Base-by-base conservation (phyloP, 306 rosid genomes). In the Trichosanthes cucumerina region DNA sequence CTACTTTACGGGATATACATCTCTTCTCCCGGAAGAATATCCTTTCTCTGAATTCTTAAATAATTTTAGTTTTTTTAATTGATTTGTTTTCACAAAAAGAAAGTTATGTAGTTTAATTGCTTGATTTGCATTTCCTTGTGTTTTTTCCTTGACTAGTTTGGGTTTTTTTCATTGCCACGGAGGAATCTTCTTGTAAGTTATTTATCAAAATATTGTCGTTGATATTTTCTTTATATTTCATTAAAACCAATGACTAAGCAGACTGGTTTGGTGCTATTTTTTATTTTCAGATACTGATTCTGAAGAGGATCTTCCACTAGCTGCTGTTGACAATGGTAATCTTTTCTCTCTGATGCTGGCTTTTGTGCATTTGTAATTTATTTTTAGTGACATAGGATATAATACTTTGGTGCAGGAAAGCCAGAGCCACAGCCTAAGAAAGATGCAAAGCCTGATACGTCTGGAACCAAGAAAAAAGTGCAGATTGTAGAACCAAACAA, bases 1-100 rank as follows among this genome's bases (percentile, higher is more conserved):
- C 62, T 82, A 82, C 86, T 85, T 90, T 76, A 71, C 78, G 6
- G 96, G 96, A 84, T 88, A 82, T 75, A 80, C 26, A 78, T 59
- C 82, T 11, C 26, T 14, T 60, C 28, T 50, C 58, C 63, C 38
- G 23, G 18, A 49, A 77, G 76, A 75, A 80, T 91, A 89, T 89
- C 89, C 93, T 91, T 84, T 85, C 14, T 46, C 58, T 28, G 59
- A 72, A 49, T 47, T 72, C 57, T 26, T 72, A 11, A 21, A 13
- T 26, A 6, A 70, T 71, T 71, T 24, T n/a, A 24, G 23, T 14
- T 14, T 44, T 24, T 44, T 21, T 36, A 3, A 6, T 46, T 13
- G 7, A 24, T 15, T 47, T 3, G 1, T 49, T 15, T 72, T 26
- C 16, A 26, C 4, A 47, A 15, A 49, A 49, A 46, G 3, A 13